Percentiles rank a stretch among this genome's conserved stretches.
These are phyloP conservation scores for Saccharomycopsis sp. DNA, from an alignment of 805 yeast genomes.

Conservation along the genomic window DNA sequence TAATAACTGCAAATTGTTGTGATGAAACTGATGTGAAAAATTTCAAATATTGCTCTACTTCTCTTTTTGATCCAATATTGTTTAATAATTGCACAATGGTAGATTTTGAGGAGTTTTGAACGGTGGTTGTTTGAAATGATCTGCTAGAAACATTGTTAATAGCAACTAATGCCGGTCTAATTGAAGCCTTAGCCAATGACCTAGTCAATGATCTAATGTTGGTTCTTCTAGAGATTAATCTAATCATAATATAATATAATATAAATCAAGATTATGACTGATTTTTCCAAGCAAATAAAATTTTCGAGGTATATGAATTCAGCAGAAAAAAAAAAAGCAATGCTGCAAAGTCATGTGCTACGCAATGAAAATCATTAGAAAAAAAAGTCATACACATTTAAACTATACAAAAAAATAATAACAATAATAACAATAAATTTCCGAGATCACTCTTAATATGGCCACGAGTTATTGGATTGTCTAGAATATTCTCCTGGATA, in stretches of 20 bases:
- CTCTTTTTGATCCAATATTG: constrained; percentile 95
- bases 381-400: neutral
- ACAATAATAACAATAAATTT: neutral
- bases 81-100: constrained; percentile 92
- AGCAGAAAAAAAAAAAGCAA: too few species aligned
- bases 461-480: constrained; percentile 9
- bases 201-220: too few species aligned
- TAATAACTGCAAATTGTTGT: constrained; percentile 96
- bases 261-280: neutral
- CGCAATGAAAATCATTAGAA: neutral
- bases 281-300: neutral
- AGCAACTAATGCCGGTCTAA: too few species aligned
- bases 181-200: too few species aligned
- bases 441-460: neutral
- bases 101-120: constrained; percentile 66
- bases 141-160: too few species aligned
- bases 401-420: neutral
- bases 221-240: too few species aligned
- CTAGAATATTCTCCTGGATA: constrained; percentile 12
- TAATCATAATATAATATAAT: too few species aligned
- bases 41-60: constrained; percentile 94
- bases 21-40: constrained; percentile 94
- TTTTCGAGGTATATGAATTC: too few species aligned
- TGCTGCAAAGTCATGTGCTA: too few species aligned
- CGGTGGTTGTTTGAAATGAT: neutral